Conservation (phyloP, 116 monocot genomes). For the Cymodocea nodosa region DNA sequence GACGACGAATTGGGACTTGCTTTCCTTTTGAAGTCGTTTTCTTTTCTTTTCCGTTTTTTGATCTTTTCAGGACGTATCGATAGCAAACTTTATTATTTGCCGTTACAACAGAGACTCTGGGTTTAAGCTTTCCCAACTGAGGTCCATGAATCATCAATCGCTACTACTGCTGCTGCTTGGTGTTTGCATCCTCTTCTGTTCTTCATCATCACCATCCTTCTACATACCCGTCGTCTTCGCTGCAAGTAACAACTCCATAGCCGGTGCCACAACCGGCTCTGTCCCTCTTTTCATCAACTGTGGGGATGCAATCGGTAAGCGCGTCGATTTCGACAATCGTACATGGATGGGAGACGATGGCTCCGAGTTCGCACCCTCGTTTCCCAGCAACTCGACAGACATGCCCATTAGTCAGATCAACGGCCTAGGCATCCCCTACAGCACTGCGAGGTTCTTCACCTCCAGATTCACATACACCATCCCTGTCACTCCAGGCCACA, state of each 20-base stretch:
- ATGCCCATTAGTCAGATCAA: not conserved
- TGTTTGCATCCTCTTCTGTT: not conserved
- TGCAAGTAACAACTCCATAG: conserved; percentile 10
- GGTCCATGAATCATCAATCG: too few species aligned
- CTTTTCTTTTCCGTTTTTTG: too few species aligned
- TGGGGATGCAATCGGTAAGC: not conserved
- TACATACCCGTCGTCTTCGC: not conserved
- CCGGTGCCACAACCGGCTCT: not conserved
- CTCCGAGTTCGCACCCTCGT: conserved; percentile 27
- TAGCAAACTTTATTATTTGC: too few species aligned
- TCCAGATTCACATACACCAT: too few species aligned
- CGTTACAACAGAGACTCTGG: too few species aligned
- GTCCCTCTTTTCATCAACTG: conserved; percentile 39
- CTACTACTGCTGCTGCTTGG: not conserved
- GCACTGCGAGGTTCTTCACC: conserved; percentile 3
- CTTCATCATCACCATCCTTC: not conserved
- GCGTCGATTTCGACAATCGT: conserved; percentile 6
- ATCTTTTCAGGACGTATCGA: too few species aligned
- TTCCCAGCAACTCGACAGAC: conserved; percentile 7
- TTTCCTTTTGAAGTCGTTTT: too few species aligned
- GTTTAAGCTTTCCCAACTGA: too few species aligned
- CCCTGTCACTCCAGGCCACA: not conserved
- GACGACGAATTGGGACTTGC: too few species aligned
- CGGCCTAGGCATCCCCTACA: not conserved
- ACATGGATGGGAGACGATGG: conserved; percentile 37